Conservation (phyloP, 306 rosid species). For the Albizia julibrissin region DNA sequence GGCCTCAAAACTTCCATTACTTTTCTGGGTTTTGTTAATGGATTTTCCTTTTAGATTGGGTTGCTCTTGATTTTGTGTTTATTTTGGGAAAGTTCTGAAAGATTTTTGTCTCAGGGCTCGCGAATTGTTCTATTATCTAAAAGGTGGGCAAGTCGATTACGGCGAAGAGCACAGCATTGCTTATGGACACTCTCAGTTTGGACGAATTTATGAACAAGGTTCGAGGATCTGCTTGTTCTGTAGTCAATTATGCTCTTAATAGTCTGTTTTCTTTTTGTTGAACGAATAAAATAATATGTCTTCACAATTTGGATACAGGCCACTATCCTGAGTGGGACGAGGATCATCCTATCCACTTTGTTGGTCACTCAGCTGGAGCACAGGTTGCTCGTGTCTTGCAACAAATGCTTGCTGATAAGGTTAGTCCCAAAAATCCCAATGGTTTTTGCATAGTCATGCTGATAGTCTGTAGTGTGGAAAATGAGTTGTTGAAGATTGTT, state of each 20-base stretch:
- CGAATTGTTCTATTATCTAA: conserved; percentile 91
- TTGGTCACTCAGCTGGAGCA: conserved; percentile 96
- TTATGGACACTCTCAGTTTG: conserved; percentile 84
- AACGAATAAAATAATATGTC: neutral
- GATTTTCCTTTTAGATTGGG: neutral
- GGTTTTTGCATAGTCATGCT: neutral
- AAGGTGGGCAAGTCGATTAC: conserved; percentile 95
- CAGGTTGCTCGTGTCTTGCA: conserved; percentile 94
- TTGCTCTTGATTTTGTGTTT: neutral
- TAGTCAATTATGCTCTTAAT: neutral
- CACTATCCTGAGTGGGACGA: conserved; percentile 98
- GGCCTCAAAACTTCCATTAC: neutral
- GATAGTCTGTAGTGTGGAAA: neutral
- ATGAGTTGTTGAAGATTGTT: neutral
- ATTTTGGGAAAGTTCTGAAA: conserved; percentile 2
- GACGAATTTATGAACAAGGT: conserved; percentile 84
- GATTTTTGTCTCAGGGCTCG: conserved; percentile 65
- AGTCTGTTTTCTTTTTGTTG: neutral
- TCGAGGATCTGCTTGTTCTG: conserved; percentile 27
- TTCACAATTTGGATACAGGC: conserved; percentile 51
- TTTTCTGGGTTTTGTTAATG: neutral
- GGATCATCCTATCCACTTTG: conserved; percentile 93
- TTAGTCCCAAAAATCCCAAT: conserved; percentile 43
- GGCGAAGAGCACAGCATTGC: conserved; percentile 93
- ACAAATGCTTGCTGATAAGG: conserved; percentile 99